These are phyloP conservation scores for Thraustotheca clavata DNA, from an alignment of 352 stramenopile species.

Conservation along the genomic window DNA sequence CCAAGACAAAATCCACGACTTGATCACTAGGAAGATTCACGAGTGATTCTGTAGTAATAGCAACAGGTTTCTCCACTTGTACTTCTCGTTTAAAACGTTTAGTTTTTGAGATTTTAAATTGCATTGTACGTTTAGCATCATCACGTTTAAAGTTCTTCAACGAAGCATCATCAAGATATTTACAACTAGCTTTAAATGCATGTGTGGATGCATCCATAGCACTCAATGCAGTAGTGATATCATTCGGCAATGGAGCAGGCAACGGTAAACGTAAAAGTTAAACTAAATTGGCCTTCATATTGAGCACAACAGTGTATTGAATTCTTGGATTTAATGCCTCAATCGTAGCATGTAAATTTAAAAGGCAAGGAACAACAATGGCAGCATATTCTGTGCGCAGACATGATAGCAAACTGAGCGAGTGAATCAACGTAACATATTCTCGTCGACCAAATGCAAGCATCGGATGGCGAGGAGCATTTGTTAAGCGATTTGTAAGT, in stretches of 20 bases:
- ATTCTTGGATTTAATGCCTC: not conserved
- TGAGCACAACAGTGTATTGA: slow-evolving; percentile 32
- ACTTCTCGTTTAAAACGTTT: slow-evolving; percentile 18
- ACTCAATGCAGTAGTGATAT: slow-evolving; percentile 68
- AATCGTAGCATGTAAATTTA: slow-evolving; percentile 22
- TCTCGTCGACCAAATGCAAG: slow-evolving; percentile 37
- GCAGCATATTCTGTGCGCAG: slow-evolving; percentile 52
- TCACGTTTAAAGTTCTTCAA: slow-evolving; percentile 51
- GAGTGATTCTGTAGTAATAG: slow-evolving; percentile 52
- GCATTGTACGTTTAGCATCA: slow-evolving; percentile 27
- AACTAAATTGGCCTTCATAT: slow-evolving; percentile 59
- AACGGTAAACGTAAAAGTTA: slow-evolving; percentile 59
- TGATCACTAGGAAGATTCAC: slow-evolving; percentile 66
- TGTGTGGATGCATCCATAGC: slow-evolving; percentile 56
- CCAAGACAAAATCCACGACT: slow-evolving; percentile 65
- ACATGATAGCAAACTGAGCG: slow-evolving; percentile 46
- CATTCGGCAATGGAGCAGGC: slow-evolving; percentile 47
- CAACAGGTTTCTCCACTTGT: not conserved
- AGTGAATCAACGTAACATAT: slow-evolving; percentile 55
- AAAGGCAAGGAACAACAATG: slow-evolving; percentile 41
- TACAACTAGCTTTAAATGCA: slow-evolving; percentile 67
- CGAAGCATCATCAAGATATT: slow-evolving; percentile 70
- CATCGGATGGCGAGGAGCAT: slow-evolving; percentile 15
- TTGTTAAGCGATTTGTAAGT: slow-evolving; percentile 31
- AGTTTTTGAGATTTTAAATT: not conserved